Evolutionary conservation across 352 stramenopile genomes (phyloP).

Genomic region (Peronospora tabacina): DNA sequence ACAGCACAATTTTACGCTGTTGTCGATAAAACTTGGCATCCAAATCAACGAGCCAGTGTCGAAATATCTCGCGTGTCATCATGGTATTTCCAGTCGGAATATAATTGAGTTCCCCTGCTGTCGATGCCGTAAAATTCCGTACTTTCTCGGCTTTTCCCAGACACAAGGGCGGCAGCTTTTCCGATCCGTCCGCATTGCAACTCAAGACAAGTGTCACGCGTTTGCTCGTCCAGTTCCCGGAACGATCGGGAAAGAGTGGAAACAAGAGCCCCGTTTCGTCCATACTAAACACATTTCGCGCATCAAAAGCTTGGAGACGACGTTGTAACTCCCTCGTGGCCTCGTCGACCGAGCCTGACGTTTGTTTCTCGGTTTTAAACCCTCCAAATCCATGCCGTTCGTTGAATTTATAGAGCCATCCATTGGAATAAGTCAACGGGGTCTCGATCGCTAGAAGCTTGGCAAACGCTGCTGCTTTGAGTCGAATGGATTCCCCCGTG

Average conservation of each 20-base stretch:
- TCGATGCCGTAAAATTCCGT: constrained; percentile 19
- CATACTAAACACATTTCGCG: constrained; percentile 21
- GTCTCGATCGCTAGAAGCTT: constrained; percentile 19
- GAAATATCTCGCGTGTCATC: constrained; percentile 32
- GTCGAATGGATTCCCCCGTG: constrained; percentile 21
- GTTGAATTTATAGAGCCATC: constrained; percentile 33
- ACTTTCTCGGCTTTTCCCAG: constrained; percentile 32
- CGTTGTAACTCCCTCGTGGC: constrained; percentile 11
- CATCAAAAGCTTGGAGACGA: constrained; percentile 12
- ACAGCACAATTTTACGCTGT: constrained; percentile 20
- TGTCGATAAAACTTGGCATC: constrained; percentile 19
- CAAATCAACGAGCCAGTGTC: constrained; percentile 25
- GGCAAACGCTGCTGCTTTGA: constrained; percentile 19
- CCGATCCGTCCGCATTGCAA: constrained; percentile 31
- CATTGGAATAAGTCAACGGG: constrained; percentile 24
- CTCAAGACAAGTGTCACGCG: constrained; percentile 21
- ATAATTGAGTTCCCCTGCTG: constrained; percentile 23
- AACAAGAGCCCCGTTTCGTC: constrained; percentile 26
- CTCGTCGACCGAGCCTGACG: constrained; percentile 2
- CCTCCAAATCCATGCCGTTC: constrained; percentile 23
- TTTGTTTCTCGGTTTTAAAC: constrained; percentile 5
- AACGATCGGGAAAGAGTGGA: constrained; percentile 20
- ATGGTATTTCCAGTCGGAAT: constrained; percentile 19
- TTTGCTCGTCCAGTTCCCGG: constrained; percentile 18
- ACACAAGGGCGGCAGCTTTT: constrained; percentile 28